Percentiles rank a stretch among this genome's conserved stretches.
Conservation (phyloP, 345 rosid species). For the Salix dunnii region DNA sequence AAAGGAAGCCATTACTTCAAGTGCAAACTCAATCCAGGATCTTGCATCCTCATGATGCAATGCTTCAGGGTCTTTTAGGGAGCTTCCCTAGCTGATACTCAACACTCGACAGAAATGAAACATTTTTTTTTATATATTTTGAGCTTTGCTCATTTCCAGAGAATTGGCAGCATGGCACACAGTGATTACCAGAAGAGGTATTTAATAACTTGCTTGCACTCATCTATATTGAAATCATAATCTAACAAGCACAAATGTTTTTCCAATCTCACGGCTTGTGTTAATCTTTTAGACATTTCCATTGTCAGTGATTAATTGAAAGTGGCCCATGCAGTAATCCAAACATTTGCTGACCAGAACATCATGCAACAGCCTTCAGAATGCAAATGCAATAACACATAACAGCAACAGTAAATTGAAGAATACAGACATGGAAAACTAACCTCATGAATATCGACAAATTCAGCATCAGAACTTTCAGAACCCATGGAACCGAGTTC, state of each 20-base stretch:
- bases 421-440: constrained; percentile 8
- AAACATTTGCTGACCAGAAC: background rate
- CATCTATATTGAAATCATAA: background rate
- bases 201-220: background rate
- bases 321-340: background rate
- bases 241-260: background rate
- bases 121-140: background rate
- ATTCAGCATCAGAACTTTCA: constrained; percentile 42
- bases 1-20: background rate
- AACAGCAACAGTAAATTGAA: background rate
- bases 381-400: constrained; percentile 1
- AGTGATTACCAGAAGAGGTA: background rate
- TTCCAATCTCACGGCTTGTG: background rate
- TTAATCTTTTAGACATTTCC: background rate
- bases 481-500: constrained; percentile 34
- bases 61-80: background rate
- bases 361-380: background rate
- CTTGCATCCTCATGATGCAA: background rate
- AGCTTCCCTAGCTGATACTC: background rate
- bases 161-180: background rate
- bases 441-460: constrained; percentile 48
- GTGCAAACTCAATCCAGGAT: background rate
- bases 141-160: background rate
- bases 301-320: background rate
- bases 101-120: background rate